phyloP scores from a whole-genome alignment of 768 basidiomycete genomes.

The Tulasnella sp. region DNA sequence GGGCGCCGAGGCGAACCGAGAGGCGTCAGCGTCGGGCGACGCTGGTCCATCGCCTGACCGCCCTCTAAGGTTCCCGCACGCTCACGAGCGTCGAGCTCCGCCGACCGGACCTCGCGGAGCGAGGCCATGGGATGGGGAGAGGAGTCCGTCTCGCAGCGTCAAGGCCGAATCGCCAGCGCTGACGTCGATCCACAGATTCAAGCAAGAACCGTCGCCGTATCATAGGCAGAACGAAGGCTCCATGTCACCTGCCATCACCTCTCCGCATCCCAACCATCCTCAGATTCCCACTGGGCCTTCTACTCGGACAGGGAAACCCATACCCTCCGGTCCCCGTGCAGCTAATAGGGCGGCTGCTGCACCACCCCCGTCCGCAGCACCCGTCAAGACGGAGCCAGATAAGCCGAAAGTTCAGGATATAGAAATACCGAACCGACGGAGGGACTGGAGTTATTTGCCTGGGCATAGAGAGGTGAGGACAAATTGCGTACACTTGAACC shows the following conservation, averaged over 20 bases:
- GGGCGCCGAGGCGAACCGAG: background rate
- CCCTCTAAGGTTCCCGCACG: background rate
- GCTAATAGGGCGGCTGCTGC: background rate
- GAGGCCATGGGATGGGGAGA: background rate
- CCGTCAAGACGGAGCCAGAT: background rate
- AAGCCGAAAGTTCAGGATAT: constrained; percentile 2
- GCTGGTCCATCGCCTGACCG: background rate
- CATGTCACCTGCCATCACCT: background rate
- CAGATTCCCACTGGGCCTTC: background rate
- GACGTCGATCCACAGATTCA: background rate
- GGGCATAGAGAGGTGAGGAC: constrained; percentile 1
- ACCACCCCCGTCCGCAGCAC: background rate
- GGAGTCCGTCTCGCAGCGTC: background rate
- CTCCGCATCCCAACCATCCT: background rate
- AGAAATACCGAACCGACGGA: constrained; percentile 10
- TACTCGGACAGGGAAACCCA: background rate
- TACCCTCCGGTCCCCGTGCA: constrained; percentile 2
- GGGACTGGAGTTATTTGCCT: constrained; percentile 12
- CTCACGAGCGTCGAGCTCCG: background rate
- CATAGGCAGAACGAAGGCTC: constrained; percentile 18
- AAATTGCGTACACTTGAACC: too few relatives aligned
- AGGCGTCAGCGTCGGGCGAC: background rate
- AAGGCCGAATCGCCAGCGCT: background rate
- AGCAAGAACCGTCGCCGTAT: background rate
- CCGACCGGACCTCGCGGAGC: constrained; percentile 3